Base-by-base conservation (phyloP, 1,284 basidiomycete genomes). In the Pascua guehoae region DNA sequence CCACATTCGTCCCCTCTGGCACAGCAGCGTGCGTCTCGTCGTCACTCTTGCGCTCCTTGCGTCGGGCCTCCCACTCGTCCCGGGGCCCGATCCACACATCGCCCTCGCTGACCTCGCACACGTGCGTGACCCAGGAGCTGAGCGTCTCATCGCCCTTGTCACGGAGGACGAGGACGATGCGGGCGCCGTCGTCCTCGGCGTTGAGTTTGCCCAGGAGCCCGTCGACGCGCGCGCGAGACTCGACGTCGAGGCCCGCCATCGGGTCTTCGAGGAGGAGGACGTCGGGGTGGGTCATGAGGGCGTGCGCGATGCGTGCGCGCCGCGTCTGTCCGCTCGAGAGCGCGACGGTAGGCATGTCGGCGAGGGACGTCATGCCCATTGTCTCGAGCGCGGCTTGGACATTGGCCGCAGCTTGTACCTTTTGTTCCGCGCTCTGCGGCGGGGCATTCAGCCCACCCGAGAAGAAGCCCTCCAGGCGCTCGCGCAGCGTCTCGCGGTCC, bases 251-350 rank as follows among this genome's bases (percentile, higher is more conserved):
- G 8, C 75, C 76, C 5, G 75, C 74, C 71, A 77, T 75, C 1
- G 92, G 91, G 70, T 95, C 92, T 63, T 95, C 91, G 12, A 96
- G 79, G 2, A 95, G 74, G 17, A 95, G 72, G 48, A 96, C 64
- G 57, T 85, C 81, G 0, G 91, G 89, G 43, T 82, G 79, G 15
- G 78, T 79, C 43, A 97, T 74, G 10, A 98, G 74, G 0, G 90
- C 89, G 62, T 85, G 85, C 3, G 89, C 80, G 47, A 98, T 89
- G 49, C 93, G 80, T 5, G 92, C 92, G 24, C 91, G 79, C 41
- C 95, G 78, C 17, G 88, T 96, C 79, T 98, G 95, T 0, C 95
- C 95, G 65, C 95, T 95, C 61, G 88, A 91, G 50, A 98, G 74
- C 0, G 88, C 88, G 8, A 95, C 81, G 15, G 88, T 75, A 0